Conservation (phyloP, 176 grass and related monocot genomes). For the Cocos nucifera region DNA sequence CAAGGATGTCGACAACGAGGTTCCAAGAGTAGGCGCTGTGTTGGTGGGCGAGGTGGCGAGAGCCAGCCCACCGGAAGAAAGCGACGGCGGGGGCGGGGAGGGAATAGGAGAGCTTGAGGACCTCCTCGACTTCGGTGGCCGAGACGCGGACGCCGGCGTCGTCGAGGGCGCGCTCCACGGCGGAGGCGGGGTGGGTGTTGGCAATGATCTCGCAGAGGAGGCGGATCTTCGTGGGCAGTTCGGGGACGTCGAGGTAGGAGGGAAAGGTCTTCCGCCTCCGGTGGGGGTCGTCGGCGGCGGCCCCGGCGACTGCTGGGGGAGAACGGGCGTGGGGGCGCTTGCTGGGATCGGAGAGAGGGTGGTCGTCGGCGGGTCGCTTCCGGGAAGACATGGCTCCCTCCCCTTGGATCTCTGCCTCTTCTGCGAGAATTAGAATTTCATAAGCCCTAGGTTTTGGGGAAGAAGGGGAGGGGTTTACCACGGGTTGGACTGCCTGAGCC, state of each 20-base stretch:
- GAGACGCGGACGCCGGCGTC: slow-evolving; percentile 31
- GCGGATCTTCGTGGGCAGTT: slow-evolving; percentile 23
- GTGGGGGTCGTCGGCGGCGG: not conserved
- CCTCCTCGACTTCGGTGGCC: slow-evolving; percentile 54
- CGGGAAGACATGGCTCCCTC: no score
- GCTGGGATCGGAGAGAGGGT: not conserved
- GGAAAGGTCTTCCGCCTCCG: slow-evolving; percentile 20
- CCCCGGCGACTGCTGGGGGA: not conserved
- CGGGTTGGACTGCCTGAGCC: no score
- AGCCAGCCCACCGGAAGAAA: slow-evolving; percentile 89
- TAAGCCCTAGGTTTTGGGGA: no score
- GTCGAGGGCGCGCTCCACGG: slow-evolving; percentile 38
- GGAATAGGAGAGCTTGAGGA: slow-evolving; percentile 71
- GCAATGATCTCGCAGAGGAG: slow-evolving; percentile 41
- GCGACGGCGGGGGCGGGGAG: slow-evolving; percentile 35
- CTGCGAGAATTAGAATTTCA: no score
- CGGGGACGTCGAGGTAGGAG: slow-evolving; percentile 32
- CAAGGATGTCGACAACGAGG: slow-evolving; percentile 78
- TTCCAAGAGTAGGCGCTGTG: slow-evolving; percentile 89
- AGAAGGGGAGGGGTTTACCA: no score
- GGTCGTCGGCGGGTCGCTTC: no score
- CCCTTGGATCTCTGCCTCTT: no score
- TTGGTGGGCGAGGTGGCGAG: slow-evolving; percentile 36
- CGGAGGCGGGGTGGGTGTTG: not conserved
- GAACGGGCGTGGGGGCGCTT: slow-evolving; percentile 20